Conservation (phyloP, 2,329 filamentous ascomycete genomes). For the Epichloe baconii region DNA sequence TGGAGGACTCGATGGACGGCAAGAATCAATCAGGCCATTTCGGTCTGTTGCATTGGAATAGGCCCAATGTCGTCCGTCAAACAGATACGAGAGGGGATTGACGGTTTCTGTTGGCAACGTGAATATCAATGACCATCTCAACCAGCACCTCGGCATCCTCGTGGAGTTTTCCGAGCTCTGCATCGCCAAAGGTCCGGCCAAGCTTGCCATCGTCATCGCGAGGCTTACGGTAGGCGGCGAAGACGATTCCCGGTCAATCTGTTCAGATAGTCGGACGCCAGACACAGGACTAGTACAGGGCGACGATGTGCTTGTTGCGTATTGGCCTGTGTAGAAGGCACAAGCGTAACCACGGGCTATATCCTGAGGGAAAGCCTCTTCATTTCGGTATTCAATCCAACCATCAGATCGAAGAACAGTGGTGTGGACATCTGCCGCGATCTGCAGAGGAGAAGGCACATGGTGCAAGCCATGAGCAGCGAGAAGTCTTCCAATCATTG, state of each 20-base stretch:
- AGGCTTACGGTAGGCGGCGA: constrained; percentile 41
- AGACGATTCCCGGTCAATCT: constrained; percentile 38
- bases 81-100: constrained; percentile 14
- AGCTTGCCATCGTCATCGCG: constrained; percentile 23
- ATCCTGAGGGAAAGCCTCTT: constrained; percentile 27
- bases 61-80: constrained; percentile 25
- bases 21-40: constrained; percentile 2
- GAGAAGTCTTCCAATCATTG: constrained; percentile 36
- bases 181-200: constrained; percentile 20
- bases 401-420: constrained; percentile 34
- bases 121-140: constrained; percentile 38
- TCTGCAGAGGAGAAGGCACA: constrained; percentile 37
- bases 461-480: constrained; percentile 41
- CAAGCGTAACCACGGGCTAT: constrained; percentile 40
- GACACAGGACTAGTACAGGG: constrained; percentile 14
- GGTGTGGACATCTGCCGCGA: constrained; percentile 35
- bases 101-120: constrained; percentile 26
- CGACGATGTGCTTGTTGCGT: constrained; percentile 15
- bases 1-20: no score
- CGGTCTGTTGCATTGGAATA: constrained; percentile 18
- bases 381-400: constrained; percentile 40
- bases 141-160: constrained; percentile 39
- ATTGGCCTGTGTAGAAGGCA: constrained; percentile 35
- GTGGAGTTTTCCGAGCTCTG: constrained; percentile 33
- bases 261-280: constrained; percentile 11